These are phyloP conservation scores for Kandelia obovata DNA, from an alignment of 345 rosid species.

Conservation along the genomic window DNA sequence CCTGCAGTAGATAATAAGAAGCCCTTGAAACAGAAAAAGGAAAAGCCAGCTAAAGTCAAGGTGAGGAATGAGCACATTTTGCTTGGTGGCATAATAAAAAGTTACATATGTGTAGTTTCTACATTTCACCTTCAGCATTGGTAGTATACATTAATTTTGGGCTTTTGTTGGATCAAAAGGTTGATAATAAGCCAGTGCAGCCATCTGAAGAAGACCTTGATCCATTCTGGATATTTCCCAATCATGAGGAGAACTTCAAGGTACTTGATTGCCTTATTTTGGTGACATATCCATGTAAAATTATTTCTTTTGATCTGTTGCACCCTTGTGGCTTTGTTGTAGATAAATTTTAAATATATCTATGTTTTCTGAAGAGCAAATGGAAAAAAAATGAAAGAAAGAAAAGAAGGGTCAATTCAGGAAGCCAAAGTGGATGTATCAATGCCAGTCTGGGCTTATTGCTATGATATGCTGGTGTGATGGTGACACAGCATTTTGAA, in stretches of 20 bases:
- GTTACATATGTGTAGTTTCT: neutral
- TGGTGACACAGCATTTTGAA: too few relatives aligned
- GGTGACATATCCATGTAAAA: too few relatives aligned
- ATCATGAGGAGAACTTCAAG: conserved; percentile 79
- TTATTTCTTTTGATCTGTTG: too few relatives aligned
- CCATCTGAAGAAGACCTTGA: conserved; percentile 82
- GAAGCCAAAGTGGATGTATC: too few relatives aligned
- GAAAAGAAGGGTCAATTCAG: too few relatives aligned
- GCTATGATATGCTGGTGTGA: too few relatives aligned
- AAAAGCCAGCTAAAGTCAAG: conserved; percentile 78
- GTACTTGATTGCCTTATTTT: conserved; percentile 23
- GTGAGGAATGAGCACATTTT: conserved; percentile 23
- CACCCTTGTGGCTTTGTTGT: too few relatives aligned
- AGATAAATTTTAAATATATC: too few relatives aligned
- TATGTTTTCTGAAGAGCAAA: too few relatives aligned
- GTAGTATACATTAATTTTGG: neutral
- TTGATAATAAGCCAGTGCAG: conserved; percentile 44
- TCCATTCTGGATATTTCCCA: conserved; percentile 78
- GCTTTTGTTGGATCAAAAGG: conserved; percentile 42
- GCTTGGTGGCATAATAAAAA: neutral
- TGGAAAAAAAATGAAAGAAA: too few relatives aligned
- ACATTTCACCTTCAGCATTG: too few relatives aligned
- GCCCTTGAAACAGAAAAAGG: conserved; percentile 85
- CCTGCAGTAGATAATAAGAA: conserved; percentile 86
- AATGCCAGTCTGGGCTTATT: too few relatives aligned